A percentile compares a stretch with the other conserved stretches of the same genome.
Conservation (phyloP, 345 rosid species). For the Euphorbia lathyris region DNA sequence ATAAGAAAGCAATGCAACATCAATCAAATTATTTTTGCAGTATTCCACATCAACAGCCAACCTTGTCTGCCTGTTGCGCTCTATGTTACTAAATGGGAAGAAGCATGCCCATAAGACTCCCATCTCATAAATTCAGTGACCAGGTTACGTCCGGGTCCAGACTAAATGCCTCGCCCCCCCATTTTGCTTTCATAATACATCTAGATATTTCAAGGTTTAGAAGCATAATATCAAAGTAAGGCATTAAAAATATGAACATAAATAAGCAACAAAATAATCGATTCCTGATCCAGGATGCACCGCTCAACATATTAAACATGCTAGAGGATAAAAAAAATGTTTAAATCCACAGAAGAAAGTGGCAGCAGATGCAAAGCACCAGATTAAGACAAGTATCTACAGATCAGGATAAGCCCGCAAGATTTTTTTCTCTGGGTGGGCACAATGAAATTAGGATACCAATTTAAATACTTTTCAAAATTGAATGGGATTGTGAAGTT, state of each 20-base stretch:
- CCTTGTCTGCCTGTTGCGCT: neutral
- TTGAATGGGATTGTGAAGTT: neutral
- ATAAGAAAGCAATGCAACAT: neutral
- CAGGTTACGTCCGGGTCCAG: neutral
- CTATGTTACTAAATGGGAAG: slow-evolving; percentile 1
- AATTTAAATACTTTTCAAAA: neutral
- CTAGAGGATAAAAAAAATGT: neutral
- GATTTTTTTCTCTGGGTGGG: neutral
- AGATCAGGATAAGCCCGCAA: neutral
- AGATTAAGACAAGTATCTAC: neutral
- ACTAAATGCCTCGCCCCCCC: neutral
- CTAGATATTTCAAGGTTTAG: neutral
- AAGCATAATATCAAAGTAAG: neutral
- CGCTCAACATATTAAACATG: neutral
- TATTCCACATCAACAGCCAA: neutral
- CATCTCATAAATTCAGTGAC: slow-evolving; percentile 2
- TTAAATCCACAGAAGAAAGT: neutral
- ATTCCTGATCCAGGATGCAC: neutral
- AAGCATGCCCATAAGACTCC: neutral
- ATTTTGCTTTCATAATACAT: neutral
- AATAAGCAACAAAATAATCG: neutral
- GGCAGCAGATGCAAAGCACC: neutral
- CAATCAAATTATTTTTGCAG: neutral
- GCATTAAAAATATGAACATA: neutral
- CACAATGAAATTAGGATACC: neutral